phyloP scores from a whole-genome alignment of 805 yeast species.

The Ogataea thermomethanolica region DNA sequence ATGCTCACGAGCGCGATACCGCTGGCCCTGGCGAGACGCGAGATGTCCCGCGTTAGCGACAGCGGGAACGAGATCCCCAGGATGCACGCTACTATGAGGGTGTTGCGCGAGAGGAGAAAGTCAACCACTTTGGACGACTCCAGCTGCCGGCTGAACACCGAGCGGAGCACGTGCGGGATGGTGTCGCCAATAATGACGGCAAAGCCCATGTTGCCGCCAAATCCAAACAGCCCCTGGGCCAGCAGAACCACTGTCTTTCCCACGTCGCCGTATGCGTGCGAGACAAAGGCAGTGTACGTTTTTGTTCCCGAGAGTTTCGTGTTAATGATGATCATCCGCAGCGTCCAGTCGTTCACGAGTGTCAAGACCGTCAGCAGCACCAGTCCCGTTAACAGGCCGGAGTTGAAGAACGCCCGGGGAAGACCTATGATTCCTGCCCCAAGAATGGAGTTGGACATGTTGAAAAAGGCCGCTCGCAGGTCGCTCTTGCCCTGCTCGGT shows the following conservation, averaged over 20 bases:
- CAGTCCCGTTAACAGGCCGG: constrained; percentile 75
- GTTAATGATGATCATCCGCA: constrained; percentile 73
- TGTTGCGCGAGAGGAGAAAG: constrained; percentile 61
- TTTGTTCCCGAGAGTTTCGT: constrained; percentile 71
- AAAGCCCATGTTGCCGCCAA: constrained; percentile 92
- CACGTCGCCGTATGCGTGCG: constrained; percentile 66
- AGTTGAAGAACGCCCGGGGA: constrained; percentile 79
- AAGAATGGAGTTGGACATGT: constrained; percentile 91
- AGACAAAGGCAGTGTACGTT: constrained; percentile 83
- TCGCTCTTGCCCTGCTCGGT: constrained; percentile 42
- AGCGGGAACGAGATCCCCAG: constrained; percentile 76
- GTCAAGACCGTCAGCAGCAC: constrained; percentile 59
- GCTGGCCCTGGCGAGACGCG: constrained; percentile 81
- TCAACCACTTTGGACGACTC: constrained; percentile 38
- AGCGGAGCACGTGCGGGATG: constrained; percentile 80
- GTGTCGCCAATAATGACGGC: constrained; percentile 95
- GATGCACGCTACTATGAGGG: constrained; percentile 69
- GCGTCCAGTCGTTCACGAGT: constrained; percentile 82
- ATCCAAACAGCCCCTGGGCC: constrained; percentile 85
- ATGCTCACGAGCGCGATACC: constrained; percentile 84
- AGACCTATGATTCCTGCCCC: constrained; percentile 97
- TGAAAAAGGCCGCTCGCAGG: constrained; percentile 89
- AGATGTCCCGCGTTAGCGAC: constrained; percentile 75
- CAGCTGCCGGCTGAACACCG: constrained; percentile 51
- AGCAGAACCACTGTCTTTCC: constrained; percentile 68